Percentiles rank a stretch among this genome's conserved stretches.
Evolutionary conservation across 2,329 filamentous ascomycete species (phyloP).

Genomic region (Xylaria sp.): DNA sequence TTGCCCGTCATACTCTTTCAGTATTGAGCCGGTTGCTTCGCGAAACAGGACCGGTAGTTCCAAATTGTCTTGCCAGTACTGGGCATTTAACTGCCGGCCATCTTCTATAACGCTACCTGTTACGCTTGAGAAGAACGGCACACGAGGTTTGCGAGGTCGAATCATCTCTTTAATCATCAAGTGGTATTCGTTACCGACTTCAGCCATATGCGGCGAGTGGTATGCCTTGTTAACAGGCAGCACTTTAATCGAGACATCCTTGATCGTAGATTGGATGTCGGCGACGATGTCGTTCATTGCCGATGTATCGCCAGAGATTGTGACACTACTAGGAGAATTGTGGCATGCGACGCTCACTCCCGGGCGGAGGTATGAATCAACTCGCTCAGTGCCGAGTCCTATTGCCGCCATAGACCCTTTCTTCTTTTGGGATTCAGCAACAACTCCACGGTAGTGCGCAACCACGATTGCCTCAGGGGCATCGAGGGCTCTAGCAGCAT

Average conservation of each 20-base stretch:
- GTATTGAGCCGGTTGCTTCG: constrained; percentile 47
- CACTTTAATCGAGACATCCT: not conserved
- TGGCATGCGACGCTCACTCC: constrained; percentile 52
- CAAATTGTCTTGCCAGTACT: constrained; percentile 48
- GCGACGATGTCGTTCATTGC: constrained; percentile 9
- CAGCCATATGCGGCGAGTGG: constrained; percentile 17
- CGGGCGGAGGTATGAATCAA: constrained; percentile 31
- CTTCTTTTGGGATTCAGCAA: constrained; percentile 22
- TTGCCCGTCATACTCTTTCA: constrained; percentile 8
- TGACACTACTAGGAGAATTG: constrained; percentile 25
- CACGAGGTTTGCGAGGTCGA: not conserved
- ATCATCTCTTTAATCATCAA: not conserved
- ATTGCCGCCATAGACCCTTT: constrained; percentile 49
- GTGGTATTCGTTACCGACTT: not conserved
- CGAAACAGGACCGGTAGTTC: constrained; percentile 48
- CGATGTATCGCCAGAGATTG: constrained; percentile 21
- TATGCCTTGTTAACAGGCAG: constrained; percentile 18
- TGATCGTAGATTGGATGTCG: not conserved
- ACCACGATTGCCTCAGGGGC: constrained; percentile 40
- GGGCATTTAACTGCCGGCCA: constrained; percentile 31
- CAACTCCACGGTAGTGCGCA: constrained; percentile 42
- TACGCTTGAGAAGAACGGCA: constrained; percentile 47
- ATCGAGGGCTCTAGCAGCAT: constrained; percentile 47
- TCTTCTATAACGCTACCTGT: constrained; percentile 46
- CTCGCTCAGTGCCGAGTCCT: constrained; percentile 42